These are phyloP conservation scores for Mycena indigotica DNA, from an alignment of 768 basidiomycete species.

Conservation along the genomic window DNA sequence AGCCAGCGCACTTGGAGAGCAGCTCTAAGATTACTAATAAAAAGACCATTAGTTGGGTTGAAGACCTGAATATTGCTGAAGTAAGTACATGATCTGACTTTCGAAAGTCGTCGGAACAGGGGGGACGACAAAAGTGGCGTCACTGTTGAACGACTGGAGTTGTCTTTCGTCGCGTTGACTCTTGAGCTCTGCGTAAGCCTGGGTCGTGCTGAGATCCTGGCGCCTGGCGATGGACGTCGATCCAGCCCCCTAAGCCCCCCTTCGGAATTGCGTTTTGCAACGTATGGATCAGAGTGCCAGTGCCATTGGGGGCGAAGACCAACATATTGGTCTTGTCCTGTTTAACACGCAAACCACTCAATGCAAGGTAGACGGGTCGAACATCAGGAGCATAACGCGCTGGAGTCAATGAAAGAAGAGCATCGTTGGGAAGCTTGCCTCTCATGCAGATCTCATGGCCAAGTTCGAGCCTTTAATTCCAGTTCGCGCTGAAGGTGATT, in stretches of 20 bases:
- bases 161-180: conserved; percentile 7
- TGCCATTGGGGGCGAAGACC: conserved; percentile 12
- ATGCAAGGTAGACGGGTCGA: conserved; percentile 8
- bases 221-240: conserved; percentile 6
- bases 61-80: conserved; percentile 3
- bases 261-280: conserved; percentile 13
- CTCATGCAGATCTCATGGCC: too few species aligned
- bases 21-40: conserved; percentile 9
- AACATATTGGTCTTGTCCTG: conserved; percentile 8
- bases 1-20: conserved; percentile 8
- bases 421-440: conserved; percentile 6
- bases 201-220: neutral
- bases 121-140: conserved; percentile 10
- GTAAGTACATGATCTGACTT: conserved; percentile 15
- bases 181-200: conserved; percentile 6
- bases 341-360: conserved; percentile 12
- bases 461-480: too few species aligned
- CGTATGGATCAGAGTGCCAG: conserved; percentile 9
- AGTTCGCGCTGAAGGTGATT: too few species aligned
- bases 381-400: conserved; percentile 2
- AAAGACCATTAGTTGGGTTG: conserved; percentile 6
- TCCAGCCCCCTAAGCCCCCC: neutral
- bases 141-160: conserved; percentile 12
- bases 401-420: conserved; percentile 5
- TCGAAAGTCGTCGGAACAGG: conserved; percentile 5